These are phyloP conservation scores for Knufia fluminis DNA, from an alignment of 2,329 filamentous ascomycete genomes.

Conservation along the genomic window DNA sequence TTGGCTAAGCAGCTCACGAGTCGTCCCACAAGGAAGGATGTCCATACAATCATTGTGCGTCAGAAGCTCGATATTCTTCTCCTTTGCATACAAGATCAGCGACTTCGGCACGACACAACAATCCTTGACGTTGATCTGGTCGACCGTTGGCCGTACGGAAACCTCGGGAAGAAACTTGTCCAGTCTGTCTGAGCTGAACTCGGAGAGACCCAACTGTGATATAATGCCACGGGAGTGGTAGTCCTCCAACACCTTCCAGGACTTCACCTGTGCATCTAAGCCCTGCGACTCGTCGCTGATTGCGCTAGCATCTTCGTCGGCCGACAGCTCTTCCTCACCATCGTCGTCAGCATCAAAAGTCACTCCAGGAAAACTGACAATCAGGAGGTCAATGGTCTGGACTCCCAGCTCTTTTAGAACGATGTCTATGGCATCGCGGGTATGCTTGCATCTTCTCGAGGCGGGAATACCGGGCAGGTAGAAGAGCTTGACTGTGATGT, in stretches of 20 bases:
- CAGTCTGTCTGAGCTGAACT: constrained; percentile 81
- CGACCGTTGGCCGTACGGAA: constrained; percentile 64
- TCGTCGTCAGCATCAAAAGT: constrained; percentile 90
- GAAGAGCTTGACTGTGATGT: constrained; percentile 93
- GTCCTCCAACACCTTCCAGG: constrained; percentile 59
- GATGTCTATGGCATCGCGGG: constrained; percentile 66
- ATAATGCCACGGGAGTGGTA: constrained; percentile 64
- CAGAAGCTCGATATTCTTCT: constrained; percentile 72
- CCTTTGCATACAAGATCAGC: constrained; percentile 73
- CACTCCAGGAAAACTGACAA: constrained; percentile 86
- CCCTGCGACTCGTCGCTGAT: constrained; percentile 39
- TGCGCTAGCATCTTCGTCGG: constrained; percentile 40
- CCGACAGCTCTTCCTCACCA: constrained; percentile 48
- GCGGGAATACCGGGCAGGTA: constrained; percentile 66
- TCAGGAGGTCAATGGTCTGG: constrained; percentile 70
- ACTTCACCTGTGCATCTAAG: constrained; percentile 57
- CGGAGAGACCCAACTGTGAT: constrained; percentile 69
- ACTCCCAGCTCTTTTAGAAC: constrained; percentile 74
- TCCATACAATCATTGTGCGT: constrained; percentile 93
- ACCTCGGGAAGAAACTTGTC: constrained; percentile 65
- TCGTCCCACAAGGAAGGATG: constrained; percentile 74
- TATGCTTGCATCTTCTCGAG: constrained; percentile 58
- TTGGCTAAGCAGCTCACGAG: constrained; percentile 71
- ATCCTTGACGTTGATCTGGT: constrained; percentile 93
- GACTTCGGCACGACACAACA: constrained; percentile 93